Conservation (phyloP, 2,329 filamentous ascomycete genomes). For the Neofusicoccum sp. region DNA sequence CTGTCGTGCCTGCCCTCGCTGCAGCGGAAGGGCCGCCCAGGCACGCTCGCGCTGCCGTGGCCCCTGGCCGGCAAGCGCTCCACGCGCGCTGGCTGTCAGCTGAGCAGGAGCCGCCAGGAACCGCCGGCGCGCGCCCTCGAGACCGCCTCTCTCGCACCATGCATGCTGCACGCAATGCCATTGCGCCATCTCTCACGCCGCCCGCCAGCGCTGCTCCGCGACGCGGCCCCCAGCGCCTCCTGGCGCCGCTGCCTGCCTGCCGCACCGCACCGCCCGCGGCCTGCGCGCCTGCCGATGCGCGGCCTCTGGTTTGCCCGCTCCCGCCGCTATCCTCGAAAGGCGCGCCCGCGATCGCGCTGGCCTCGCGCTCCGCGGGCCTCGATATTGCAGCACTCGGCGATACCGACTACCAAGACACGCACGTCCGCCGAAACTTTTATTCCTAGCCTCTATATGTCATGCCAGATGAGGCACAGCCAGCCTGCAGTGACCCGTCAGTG, state of each 20-base stretch:
- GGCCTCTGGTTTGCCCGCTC: conserved; percentile 10
- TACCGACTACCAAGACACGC: conserved; percentile 9
- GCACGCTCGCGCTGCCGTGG: background rate
- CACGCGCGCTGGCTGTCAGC: conserved; percentile 7
- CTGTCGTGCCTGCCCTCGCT: conserved; percentile 2
- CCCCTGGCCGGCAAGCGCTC: conserved; percentile 1
- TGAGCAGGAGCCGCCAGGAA: conserved; percentile 7
- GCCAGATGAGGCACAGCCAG: conserved; percentile 18
- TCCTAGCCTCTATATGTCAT: conserved; percentile 18
- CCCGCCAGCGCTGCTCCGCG: background rate
- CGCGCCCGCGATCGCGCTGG: background rate
- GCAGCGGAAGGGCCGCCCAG: conserved; percentile 9
- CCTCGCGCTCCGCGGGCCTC: background rate
- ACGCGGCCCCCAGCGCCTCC: conserved; percentile 1
- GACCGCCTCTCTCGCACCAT: conserved; percentile 6
- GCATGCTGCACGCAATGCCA: conserved; percentile 10
- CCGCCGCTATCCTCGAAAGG: background rate
- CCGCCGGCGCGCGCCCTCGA: background rate
- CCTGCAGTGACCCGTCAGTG: conserved; percentile 19
- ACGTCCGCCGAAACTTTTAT: conserved; percentile 16
- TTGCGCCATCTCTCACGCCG: conserved; percentile 6
- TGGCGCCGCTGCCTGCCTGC: background rate
- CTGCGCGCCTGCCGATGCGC: conserved; percentile 1
- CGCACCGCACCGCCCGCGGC: background rate
- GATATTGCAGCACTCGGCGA: background rate